Conservation (phyloP, 768 basidiomycete genomes). For the Russula abietina region DNA sequence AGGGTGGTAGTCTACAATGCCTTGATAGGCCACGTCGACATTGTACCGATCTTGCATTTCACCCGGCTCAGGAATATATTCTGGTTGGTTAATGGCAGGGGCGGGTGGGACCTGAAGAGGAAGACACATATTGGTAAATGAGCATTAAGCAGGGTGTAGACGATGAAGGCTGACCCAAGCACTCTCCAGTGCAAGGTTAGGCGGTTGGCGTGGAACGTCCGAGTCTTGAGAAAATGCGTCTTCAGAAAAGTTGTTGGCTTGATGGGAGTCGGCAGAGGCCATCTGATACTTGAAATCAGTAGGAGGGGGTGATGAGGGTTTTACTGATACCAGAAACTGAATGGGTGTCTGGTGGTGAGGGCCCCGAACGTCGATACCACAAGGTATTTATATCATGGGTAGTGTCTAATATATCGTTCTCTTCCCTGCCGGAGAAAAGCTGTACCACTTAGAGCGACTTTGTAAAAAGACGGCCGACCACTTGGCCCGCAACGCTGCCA, state of each 20-base stretch:
- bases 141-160: background rate
- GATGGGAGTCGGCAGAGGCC: background rate
- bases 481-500: no score
- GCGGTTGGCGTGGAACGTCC: background rate
- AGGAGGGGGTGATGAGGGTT: no score
- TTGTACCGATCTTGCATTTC: background rate
- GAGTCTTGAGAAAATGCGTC: background rate
- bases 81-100: background rate
- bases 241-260: background rate
- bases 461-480: no score
- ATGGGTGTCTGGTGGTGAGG: background rate
- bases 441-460: no score
- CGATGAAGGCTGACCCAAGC: background rate
- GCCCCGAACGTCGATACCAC: background rate
- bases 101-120: background rate
- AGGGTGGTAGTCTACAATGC: background rate
- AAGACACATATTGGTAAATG: background rate
- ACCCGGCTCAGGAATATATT: background rate
- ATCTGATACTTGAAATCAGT: background rate
- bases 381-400: no score
- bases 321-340: background rate
- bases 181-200: background rate
- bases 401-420: no score
- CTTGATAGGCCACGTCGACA: background rate
- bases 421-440: no score